Evolutionary conservation across 768 basidiomycete genomes (phyloP).

Genomic region (Trametes elegans): DNA sequence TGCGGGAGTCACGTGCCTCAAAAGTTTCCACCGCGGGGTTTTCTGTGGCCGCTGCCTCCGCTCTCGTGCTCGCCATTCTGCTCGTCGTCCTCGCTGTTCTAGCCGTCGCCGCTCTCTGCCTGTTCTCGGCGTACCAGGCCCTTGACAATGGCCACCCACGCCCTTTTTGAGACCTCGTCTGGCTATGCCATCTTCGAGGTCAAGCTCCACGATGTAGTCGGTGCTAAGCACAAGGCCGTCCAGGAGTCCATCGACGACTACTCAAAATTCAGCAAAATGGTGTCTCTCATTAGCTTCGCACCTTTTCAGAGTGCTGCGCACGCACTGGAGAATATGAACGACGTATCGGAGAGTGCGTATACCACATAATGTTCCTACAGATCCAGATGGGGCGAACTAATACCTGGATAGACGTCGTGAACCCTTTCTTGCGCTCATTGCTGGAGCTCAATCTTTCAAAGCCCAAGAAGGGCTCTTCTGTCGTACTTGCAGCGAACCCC

Average conservation of each 20-base stretch:
- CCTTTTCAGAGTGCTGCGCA: slow-evolving; percentile 94
- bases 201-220: slow-evolving; percentile 85
- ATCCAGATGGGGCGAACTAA: slow-evolving; percentile 3
- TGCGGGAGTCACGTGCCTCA: slow-evolving; percentile 16
- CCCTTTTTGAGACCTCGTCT: slow-evolving; percentile 90
- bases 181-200: slow-evolving; percentile 93
- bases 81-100: slow-evolving; percentile 1
- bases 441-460: slow-evolving; percentile 87
- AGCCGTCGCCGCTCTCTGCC: not conserved
- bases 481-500: slow-evolving; percentile 79
- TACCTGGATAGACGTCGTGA: slow-evolving; percentile 64
- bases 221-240: slow-evolving; percentile 68
- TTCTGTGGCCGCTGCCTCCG: slow-evolving; percentile 3
- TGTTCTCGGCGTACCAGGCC: not conserved
- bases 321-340: slow-evolving; percentile 94
- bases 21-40: slow-evolving; percentile 18
- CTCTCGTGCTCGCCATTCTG: slow-evolving; percentile 11
- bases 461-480: slow-evolving; percentile 56
- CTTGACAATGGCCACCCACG: slow-evolving; percentile 67
- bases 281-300: slow-evolving; percentile 83
- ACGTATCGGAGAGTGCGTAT: slow-evolving; percentile 88
- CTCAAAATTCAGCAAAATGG: slow-evolving; percentile 90
- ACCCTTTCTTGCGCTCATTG: slow-evolving; percentile 78
- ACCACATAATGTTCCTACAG: not conserved
- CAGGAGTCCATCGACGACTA: slow-evolving; percentile 88